Evolutionary conservation across 2,329 filamentous ascomycete genomes (phyloP).

Genomic region (Fusarium guadeloupense): DNA sequence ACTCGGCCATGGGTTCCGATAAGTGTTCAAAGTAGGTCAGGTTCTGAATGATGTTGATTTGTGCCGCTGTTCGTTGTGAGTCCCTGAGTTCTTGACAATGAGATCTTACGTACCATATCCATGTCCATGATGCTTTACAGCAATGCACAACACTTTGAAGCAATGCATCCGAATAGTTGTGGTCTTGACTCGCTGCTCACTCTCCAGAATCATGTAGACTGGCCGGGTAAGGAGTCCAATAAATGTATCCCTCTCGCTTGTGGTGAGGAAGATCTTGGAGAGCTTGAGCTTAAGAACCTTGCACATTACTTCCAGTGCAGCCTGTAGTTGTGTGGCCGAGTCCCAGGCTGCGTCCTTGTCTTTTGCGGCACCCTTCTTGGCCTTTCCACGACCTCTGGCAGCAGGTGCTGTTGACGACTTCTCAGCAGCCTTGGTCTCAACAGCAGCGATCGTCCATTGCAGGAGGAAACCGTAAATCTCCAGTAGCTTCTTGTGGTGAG

Average conservation of each 20-base stretch:
- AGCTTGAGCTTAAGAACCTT: slow-evolving; percentile 94
- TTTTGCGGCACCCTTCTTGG: slow-evolving; percentile 79
- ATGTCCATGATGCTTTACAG: slow-evolving; percentile 97
- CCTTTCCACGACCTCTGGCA: slow-evolving; percentile 77
- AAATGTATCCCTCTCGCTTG: slow-evolving; percentile 95
- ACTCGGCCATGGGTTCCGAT: slow-evolving; percentile 99
- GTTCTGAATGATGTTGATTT: slow-evolving; percentile 98
- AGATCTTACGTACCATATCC: slow-evolving; percentile 74
- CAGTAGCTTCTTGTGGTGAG: slow-evolving; percentile 88
- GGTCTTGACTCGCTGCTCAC: slow-evolving; percentile 89
- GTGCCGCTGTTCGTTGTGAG: slow-evolving; percentile 71
- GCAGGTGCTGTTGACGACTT: slow-evolving; percentile 76
- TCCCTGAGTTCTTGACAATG: not conserved
- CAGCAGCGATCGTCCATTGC: slow-evolving; percentile 94
- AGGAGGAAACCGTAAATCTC: slow-evolving; percentile 95
- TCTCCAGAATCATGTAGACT: slow-evolving; percentile 93
- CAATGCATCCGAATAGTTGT: slow-evolving; percentile 93
- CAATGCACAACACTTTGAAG: slow-evolving; percentile 96
- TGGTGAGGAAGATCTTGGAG: slow-evolving; percentile 92
- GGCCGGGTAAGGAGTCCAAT: slow-evolving; percentile 90
- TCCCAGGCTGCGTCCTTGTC: slow-evolving; percentile 92
- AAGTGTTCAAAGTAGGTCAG: slow-evolving; percentile 98
- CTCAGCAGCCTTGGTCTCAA: slow-evolving; percentile 92
- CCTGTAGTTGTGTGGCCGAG: slow-evolving; percentile 85
- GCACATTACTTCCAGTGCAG: slow-evolving; percentile 91